Percentiles rank a stretch among this genome's conserved stretches.
Conservation (phyloP, 164 flowering plant species). For the Sextonia rubra region DNA sequence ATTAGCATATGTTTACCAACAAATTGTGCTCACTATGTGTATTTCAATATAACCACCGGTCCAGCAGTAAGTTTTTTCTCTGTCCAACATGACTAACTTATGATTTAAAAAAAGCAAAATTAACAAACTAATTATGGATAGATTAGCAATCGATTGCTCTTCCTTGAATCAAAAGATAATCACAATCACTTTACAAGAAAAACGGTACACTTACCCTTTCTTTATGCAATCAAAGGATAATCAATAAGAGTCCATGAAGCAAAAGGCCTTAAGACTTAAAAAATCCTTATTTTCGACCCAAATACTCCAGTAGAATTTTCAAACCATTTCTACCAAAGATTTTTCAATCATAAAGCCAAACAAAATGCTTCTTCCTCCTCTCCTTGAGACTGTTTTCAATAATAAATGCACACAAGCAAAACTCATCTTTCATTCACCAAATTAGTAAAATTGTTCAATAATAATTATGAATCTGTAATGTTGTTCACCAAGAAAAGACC, state of each 20-base stretch:
- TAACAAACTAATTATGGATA: not conserved
- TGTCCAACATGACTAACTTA: too few species aligned
- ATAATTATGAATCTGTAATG: too few species aligned
- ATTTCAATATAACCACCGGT: not conserved
- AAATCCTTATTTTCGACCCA: not conserved
- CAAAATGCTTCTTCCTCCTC: not conserved
- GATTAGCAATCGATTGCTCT: not conserved
- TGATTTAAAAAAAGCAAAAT: not conserved
- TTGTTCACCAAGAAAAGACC: too few species aligned
- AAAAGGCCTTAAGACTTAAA: not conserved
- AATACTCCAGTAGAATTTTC: not conserved
- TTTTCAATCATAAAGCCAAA: not conserved
- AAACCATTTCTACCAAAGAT: not conserved
- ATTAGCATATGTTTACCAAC: too few species aligned
- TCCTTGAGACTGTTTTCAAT: not conserved
- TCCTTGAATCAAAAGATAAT: not conserved
- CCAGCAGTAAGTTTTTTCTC: not conserved
- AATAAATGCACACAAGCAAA: not conserved
- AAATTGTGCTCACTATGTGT: too few species aligned
- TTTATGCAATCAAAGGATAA: not conserved
- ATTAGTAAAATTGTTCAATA: too few species aligned
- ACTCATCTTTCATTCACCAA: not conserved
- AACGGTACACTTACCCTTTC: not conserved
- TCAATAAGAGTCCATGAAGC: not conserved
- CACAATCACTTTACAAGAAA: not conserved